These are phyloP conservation scores for Neonectria ditissima DNA, from an alignment of 2,329 filamentous ascomycete species.

Conservation along the genomic window DNA sequence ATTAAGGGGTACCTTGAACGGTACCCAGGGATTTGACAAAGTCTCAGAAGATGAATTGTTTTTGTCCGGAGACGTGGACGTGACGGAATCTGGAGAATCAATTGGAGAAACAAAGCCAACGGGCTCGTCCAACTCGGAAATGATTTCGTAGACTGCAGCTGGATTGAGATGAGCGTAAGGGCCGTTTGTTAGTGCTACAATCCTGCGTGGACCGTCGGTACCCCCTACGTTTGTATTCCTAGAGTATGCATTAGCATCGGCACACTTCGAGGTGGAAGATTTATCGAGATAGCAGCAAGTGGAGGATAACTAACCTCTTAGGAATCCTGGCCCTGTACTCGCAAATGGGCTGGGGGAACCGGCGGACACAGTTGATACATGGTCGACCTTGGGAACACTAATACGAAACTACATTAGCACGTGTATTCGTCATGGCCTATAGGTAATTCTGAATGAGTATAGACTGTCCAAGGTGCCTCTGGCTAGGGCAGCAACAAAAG, in stretches of 20 bases:
- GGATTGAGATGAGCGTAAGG: constrained; percentile 54
- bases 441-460: not conserved
- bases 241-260: constrained; percentile 3
- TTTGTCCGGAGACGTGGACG: constrained; percentile 1
- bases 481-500: not conserved
- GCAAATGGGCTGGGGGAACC: constrained; percentile 64
- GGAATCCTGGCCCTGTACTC: constrained; percentile 55
- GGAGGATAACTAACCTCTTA: constrained; percentile 31
- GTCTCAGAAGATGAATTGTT: constrained; percentile 12
- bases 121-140: constrained; percentile 48
- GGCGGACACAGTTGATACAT: constrained; percentile 64
- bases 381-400: constrained; percentile 67
- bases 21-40: constrained; percentile 36
- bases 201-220: constrained; percentile 30
- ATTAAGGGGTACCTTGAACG: constrained; percentile 43
- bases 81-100: constrained; percentile 19
- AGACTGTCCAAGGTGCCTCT: not conserved
- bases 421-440: not conserved
- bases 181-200: constrained; percentile 38
- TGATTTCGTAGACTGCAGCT: constrained; percentile 49
- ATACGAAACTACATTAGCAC: constrained; percentile 19
- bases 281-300: too few relatives aligned
- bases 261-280: not conserved
- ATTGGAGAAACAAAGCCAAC: not conserved
- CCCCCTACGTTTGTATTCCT: constrained; percentile 23